Conservation (phyloP, 2,329 filamentous ascomycete genomes). For the Ophiostoma sp. region DNA sequence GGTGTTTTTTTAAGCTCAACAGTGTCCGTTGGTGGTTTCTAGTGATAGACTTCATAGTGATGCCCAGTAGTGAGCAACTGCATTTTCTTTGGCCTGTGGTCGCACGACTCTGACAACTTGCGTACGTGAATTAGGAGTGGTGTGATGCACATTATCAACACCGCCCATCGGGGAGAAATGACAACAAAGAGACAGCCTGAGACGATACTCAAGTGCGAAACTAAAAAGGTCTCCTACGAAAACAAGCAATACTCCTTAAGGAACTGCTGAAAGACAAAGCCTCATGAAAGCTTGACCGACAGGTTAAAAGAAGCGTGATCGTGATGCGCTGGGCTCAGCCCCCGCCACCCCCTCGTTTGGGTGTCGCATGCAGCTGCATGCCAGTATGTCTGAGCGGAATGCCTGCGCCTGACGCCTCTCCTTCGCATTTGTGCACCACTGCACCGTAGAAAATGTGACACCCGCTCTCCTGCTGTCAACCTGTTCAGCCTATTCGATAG, state of each 20-base stretch:
- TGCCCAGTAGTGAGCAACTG: not conserved
- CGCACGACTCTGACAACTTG: not conserved
- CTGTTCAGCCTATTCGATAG: not conserved
- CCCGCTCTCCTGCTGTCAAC: not conserved
- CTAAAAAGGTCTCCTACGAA: not conserved
- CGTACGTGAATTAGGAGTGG: not conserved
- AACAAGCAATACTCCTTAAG: not conserved
- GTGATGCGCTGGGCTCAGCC: not conserved
- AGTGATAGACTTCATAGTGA: not conserved
- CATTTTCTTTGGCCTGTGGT: not conserved
- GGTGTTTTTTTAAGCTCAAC: not conserved
- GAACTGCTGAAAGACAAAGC: not conserved
- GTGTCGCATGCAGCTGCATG: not conserved
- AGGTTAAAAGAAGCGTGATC: not conserved
- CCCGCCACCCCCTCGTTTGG: slow-evolving; percentile 8
- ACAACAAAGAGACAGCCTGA: no score
- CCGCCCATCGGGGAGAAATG: no score
- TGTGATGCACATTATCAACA: no score
- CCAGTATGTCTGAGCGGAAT: not conserved
- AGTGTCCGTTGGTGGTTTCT: not conserved
- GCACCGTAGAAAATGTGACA: not conserved
- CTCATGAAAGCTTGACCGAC: not conserved
- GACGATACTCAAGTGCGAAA: no score
- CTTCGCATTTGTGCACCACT: not conserved
- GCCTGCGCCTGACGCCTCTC: not conserved